Percentiles rank a stretch among this genome's conserved stretches.
These are phyloP conservation scores for Phytophthora europaea DNA, from an alignment of 352 stramenopile genomes.

Conservation along the genomic window DNA sequence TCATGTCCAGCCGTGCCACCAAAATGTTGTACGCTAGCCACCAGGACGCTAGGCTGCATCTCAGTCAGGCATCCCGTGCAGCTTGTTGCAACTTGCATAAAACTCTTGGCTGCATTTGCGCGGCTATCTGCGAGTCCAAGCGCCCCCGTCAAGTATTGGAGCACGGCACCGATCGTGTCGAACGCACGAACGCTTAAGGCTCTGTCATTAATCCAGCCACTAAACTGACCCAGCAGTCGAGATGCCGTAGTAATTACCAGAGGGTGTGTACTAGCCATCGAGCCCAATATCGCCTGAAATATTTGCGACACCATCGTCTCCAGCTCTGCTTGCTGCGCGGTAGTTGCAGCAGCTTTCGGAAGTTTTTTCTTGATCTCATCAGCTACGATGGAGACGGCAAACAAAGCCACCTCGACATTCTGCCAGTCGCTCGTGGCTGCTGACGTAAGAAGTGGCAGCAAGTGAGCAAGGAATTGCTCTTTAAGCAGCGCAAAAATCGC, in stretches of 20 bases:
- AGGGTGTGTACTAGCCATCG: slow-evolving; percentile 39
- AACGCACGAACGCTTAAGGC: slow-evolving; percentile 41
- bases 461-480: slow-evolving; percentile 53
- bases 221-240: slow-evolving; percentile 69
- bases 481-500: slow-evolving; percentile 67
- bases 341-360: slow-evolving; percentile 21
- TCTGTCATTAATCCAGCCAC: slow-evolving; percentile 63
- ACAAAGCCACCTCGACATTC: slow-evolving; percentile 63
- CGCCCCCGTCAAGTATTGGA: slow-evolving; percentile 68
- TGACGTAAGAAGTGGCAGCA: slow-evolving; percentile 44
- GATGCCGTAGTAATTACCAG: slow-evolving; percentile 59
- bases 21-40: slow-evolving; percentile 63
- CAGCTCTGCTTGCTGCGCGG: slow-evolving; percentile 37
- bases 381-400: slow-evolving; percentile 61
- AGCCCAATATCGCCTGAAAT: slow-evolving; percentile 49
- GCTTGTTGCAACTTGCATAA: slow-evolving; percentile 74
- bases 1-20: slow-evolving; percentile 20
- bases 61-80: slow-evolving; percentile 58
- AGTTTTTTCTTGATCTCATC: slow-evolving; percentile 73
- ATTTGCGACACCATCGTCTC: slow-evolving; percentile 60
- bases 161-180: slow-evolving; percentile 52
- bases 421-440: slow-evolving; percentile 51
- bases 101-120: slow-evolving; percentile 67
- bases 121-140: slow-evolving; percentile 48
- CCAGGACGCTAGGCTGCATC: slow-evolving; percentile 54